Base-by-base conservation (phyloP, 2,329 filamentous ascomycete genomes). In the Colletotrichum shisoi region DNA sequence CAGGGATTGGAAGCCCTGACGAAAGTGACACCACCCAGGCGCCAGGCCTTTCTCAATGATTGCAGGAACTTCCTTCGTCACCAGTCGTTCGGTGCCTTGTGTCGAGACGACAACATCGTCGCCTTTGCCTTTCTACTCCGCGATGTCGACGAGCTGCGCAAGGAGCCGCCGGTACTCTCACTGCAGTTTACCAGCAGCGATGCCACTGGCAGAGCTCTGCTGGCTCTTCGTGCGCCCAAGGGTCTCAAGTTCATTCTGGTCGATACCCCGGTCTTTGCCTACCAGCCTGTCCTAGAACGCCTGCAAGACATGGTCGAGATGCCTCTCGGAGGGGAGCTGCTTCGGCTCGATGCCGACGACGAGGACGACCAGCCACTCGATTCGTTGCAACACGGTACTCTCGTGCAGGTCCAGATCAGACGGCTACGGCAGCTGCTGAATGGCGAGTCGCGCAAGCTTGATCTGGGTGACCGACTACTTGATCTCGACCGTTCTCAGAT, bases 191-290 rank as follows among this genome's bases (percentile, higher is more conserved):
- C 78, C 0, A 83, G 86, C 19, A 73, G 76, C 2, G 68, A 73
- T 0, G 81, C 82, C 0, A 69, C 90, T 1, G 72, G 76, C 0
- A 82, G 81, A 8, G 78, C 84, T 0, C 71, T 92, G 0, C 48
- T 78, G 0, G 80, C 76, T 0, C 71, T 89, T 7, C 77, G 79
- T 8, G 63, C 72, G 0, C 70, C 74, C 0, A 45, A 69, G 0
- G 59, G 65, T 0, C 65, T 85, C 3, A 73, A 73, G 1, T 88
- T 92, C 51, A 74, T 89, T 0, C 76, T 88, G 2, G 84, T 92
- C 0, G 84, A 91, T 48, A 89, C 89, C 0, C 81, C 89, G 0
- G 82, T 89, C 0, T 93, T 92, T 72, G 87, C 89, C 0, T 91
- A 88, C 62, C 87, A 91, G 61, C 90, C 90, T 0, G 81, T 93